Evolutionary conservation across 805 yeast species (phyloP), one percentile per base, ranked within the genome.

Genomic region (Kuraishia hungarica): DNA sequence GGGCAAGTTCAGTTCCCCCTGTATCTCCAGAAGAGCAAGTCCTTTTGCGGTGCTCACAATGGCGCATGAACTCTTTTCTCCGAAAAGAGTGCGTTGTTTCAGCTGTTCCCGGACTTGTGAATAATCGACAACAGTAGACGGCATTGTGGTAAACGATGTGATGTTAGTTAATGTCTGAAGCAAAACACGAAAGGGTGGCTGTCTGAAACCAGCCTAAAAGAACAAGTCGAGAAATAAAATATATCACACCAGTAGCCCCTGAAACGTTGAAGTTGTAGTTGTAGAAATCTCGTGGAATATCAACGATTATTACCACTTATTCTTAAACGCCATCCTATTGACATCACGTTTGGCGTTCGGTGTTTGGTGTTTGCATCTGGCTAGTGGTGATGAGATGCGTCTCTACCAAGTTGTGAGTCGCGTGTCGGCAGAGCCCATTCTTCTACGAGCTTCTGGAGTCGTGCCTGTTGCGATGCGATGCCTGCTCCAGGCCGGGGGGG

Each of bases 1-100:
- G 0, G 85, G 84, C 2, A 83, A 63, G 55, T 81, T 80, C 47
- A 87, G 66, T 39, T 83, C 89, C 10, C 94, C 94, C 63, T 87
- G 94, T 20, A 87, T 86, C 64, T 87, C 94, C 20, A 87, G 57
- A 19, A 87, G 61, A 2, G 80, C 75, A 49, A 82, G 75, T 0
- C 93, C 94, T 49, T 71, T 67, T 1, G 83, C 77, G 0, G 92
- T 83, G 43, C 43, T 35, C 43, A 35, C 43, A 35, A 35, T 35
- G n/a, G 43, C 11, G 43, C 17, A 2, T 4, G 43, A 35, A 3
- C n/a, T 22, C 17, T 47, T 46, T 23, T 20, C 47, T 51, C 15
- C 46, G 20, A n/a, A 13, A n/a, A n/a, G n/a, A 13, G 52, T 20
- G 3, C 52, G 43, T 10, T 50, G 20, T 10, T 46, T 47, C 28